phyloP scores from a whole-genome alignment of 352 stramenopile genomes.

The Globisporangium parvum region DNA sequence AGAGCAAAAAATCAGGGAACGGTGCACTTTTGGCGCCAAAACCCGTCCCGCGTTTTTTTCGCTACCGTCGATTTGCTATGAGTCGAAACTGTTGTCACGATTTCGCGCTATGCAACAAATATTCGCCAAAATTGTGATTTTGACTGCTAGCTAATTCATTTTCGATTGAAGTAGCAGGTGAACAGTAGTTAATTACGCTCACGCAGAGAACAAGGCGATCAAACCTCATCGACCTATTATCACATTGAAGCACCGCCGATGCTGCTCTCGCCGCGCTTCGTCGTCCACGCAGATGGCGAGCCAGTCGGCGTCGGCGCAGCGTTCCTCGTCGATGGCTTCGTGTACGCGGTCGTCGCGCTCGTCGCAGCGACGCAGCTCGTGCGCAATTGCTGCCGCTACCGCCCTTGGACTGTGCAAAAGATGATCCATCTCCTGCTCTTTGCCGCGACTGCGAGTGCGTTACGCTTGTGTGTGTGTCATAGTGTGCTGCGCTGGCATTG shows the following conservation, averaged over 20 bases:
- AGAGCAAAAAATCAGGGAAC: too few species aligned
- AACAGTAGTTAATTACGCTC: too few species aligned
- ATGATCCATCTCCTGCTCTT: slow-evolving; percentile 85
- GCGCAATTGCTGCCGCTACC: slow-evolving; percentile 80
- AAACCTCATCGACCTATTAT: too few species aligned
- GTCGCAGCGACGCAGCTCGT: slow-evolving; percentile 60
- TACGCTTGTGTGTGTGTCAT: neutral
- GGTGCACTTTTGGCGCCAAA: neutral
- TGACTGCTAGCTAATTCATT: too few species aligned
- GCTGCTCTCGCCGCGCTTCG: neutral
- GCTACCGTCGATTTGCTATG: too few species aligned
- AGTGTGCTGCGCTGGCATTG: neutral
- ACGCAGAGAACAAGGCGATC: too few species aligned
- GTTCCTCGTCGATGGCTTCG: slow-evolving; percentile 63
- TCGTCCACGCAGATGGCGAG: slow-evolving; percentile 8
- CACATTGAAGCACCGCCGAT: neutral
- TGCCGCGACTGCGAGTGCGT: slow-evolving; percentile 54
- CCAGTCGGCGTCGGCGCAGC: slow-evolving; percentile 44
- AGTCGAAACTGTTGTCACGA: too few species aligned
- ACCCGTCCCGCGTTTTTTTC: too few species aligned
- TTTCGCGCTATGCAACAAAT: too few species aligned
- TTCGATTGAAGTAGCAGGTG: too few species aligned
- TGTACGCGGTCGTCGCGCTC: slow-evolving; percentile 61
- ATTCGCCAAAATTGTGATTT: too few species aligned
- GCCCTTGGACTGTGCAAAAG: slow-evolving; percentile 84